Conservation (phyloP, 2,329 filamentous ascomycete species). For the Rhynchosporium graminicola region DNA sequence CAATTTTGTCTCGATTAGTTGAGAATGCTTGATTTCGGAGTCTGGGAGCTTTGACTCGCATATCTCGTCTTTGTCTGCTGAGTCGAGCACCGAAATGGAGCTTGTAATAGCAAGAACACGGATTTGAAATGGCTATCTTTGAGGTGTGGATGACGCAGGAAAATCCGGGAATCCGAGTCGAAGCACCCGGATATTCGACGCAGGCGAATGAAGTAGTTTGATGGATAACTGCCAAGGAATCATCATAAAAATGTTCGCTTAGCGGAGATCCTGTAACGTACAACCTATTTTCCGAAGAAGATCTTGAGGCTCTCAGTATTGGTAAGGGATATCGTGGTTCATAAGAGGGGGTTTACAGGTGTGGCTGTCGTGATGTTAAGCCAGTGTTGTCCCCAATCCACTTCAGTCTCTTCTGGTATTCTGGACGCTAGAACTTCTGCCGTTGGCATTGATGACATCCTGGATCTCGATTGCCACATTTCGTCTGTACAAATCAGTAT, state of each 20-base stretch:
- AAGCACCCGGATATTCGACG: constrained; percentile 9
- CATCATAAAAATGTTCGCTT: neutral
- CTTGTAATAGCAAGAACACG: neutral
- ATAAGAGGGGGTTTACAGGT: too few relatives aligned
- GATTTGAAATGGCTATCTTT: neutral
- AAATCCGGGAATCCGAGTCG: neutral
- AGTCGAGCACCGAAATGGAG: neutral
- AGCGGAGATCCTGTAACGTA: neutral
- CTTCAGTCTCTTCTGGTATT: constrained; percentile 8
- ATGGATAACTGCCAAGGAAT: neutral
- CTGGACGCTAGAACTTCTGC: constrained; percentile 3
- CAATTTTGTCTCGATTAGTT: neutral
- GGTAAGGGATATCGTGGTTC: neutral
- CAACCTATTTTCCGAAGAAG: neutral
- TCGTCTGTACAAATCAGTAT: neutral
- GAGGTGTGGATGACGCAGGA: neutral
- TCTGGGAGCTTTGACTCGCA: constrained; percentile 2
- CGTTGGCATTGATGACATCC: neutral
- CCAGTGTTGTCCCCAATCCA: neutral
- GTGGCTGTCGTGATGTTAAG: neutral
- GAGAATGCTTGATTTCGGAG: constrained; percentile 1
- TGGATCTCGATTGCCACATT: neutral
- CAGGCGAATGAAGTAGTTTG: neutral
- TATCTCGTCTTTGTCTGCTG: neutral
- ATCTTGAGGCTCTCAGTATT: neutral